Conservation (phyloP, 2,329 filamentous ascomycete genomes). For the Colletotrichum sp. region DNA sequence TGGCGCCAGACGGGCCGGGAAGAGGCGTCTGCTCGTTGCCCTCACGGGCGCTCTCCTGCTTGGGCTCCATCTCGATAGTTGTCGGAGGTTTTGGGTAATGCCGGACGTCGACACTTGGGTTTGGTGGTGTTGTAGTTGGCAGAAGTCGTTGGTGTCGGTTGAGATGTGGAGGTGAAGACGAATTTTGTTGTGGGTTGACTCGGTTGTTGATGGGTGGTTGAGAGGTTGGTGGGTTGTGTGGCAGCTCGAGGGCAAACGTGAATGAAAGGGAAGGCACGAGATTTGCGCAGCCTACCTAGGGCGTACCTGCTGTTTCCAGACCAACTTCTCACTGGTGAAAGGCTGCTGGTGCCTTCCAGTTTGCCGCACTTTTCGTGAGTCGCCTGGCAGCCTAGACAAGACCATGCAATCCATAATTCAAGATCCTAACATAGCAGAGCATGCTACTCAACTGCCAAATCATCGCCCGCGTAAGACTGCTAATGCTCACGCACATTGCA, state of each 20-base stretch:
- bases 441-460: not conserved
- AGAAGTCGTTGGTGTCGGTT: not conserved
- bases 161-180: not conserved
- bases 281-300: not conserved
- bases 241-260: not conserved
- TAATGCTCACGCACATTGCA: not conserved
- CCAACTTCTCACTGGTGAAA: not conserved
- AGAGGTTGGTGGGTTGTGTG: not conserved
- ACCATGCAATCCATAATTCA: not conserved
- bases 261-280: not conserved
- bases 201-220: not conserved
- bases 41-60: not conserved
- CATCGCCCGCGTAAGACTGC: rapidly evolving
- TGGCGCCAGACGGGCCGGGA: not conserved
- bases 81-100: not conserved
- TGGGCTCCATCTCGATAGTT: not conserved
- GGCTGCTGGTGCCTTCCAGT: not conserved
- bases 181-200: not conserved
- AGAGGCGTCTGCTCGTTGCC: not conserved
- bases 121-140: not conserved
- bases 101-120: not conserved
- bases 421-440: not conserved
- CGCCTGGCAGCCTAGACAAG: not conserved
- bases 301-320: not conserved
- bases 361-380: not conserved